Evolutionary conservation across 176 grass and related monocot species (phyloP).

Genomic region (Otatea glauca): DNA sequence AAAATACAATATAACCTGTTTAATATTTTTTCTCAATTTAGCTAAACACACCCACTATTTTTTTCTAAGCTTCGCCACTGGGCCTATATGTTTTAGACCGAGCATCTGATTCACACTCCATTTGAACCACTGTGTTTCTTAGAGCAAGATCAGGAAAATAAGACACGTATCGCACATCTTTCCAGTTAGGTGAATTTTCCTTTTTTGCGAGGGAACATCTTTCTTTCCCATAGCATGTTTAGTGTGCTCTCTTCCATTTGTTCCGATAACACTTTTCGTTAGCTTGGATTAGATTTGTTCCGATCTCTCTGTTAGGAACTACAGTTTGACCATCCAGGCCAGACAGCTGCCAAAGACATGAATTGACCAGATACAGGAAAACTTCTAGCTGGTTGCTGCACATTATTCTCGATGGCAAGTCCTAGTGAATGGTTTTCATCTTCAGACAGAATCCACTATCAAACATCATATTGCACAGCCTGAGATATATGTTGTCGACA

Average conservation of each 20-base stretch:
- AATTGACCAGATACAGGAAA: background rate
- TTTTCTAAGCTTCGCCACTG: too few species aligned
- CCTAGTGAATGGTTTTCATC: background rate
- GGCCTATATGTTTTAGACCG: background rate
- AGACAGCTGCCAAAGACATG: conserved; percentile 11
- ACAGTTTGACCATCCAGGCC: background rate
- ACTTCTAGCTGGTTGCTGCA: background rate
- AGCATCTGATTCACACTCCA: background rate
- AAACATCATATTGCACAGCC: conserved; percentile 31
- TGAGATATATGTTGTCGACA: conserved; percentile 29
- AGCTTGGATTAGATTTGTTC: background rate
- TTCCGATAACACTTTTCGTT: background rate
- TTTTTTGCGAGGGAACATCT: background rate
- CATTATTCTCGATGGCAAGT: conserved; percentile 24
- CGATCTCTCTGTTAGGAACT: background rate
- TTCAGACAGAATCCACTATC: conserved; percentile 18
- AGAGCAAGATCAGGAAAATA: background rate
- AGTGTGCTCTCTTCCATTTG: background rate
- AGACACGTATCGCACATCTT: background rate
- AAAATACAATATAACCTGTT: too few species aligned
- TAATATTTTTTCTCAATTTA: too few species aligned
- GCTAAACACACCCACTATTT: too few species aligned
- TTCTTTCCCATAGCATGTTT: background rate
- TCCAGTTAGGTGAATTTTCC: background rate
- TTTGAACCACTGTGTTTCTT: background rate